Evolutionary conservation across 2,329 filamentous ascomycete species (phyloP).

Genomic region (Fusarium algeriense): DNA sequence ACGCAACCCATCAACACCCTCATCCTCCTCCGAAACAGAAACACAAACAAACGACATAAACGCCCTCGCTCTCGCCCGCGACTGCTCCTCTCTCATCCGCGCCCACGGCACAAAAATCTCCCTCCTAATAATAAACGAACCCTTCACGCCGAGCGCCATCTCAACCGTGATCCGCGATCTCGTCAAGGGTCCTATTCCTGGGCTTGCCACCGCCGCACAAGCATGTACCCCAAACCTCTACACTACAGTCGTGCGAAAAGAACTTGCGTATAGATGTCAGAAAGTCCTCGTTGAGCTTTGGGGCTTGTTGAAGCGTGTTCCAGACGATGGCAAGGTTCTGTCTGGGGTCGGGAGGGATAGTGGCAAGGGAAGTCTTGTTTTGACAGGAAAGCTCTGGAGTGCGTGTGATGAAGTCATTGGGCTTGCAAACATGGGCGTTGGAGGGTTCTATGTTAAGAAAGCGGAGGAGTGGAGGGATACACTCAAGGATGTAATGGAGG

Average conservation of each 20-base stretch:
- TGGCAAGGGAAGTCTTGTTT: slow-evolving; percentile 67
- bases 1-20: slow-evolving; percentile 40
- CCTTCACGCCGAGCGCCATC: slow-evolving; percentile 85
- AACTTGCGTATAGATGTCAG: slow-evolving; percentile 71
- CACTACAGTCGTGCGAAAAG: slow-evolving; percentile 71
- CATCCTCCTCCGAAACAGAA: slow-evolving; percentile 16
- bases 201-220: slow-evolving; percentile 77
- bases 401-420: slow-evolving; percentile 79
- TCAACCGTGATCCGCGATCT: slow-evolving; percentile 77
- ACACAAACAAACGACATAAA: slow-evolving; percentile 56
- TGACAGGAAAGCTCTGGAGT: slow-evolving; percentile 85
- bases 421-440: slow-evolving; percentile 75
- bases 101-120: slow-evolving; percentile 90
- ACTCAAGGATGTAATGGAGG: slow-evolving; percentile 84
- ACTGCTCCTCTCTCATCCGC: slow-evolving; percentile 78
- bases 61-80: slow-evolving; percentile 76
- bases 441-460: slow-evolving; percentile 76
- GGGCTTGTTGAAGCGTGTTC: slow-evolving; percentile 70
- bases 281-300: slow-evolving; percentile 73
- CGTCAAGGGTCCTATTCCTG: slow-evolving; percentile 78
- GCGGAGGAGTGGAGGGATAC: slow-evolving; percentile 80
- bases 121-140: slow-evolving; percentile 85
- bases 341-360: slow-evolving; percentile 48
- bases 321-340: slow-evolving; percentile 67
- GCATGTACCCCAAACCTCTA: slow-evolving; percentile 72